These are phyloP conservation scores for Thielaviopsis populi DNA, from an alignment of 2,329 filamentous ascomycete species.

Conservation along the genomic window DNA sequence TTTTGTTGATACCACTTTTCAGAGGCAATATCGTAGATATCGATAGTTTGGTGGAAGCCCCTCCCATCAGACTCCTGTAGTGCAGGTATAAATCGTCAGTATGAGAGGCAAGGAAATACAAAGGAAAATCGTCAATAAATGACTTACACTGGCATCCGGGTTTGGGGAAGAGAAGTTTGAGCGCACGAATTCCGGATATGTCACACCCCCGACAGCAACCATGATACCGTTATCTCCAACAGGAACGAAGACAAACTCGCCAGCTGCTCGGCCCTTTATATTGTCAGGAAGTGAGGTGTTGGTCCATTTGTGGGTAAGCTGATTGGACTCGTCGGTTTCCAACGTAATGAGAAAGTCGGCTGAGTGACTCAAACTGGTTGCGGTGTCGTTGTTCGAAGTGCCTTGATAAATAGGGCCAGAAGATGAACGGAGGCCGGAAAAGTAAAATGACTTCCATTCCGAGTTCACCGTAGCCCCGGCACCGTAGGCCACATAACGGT, in stretches of 20 bases:
- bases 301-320: constrained; percentile 37
- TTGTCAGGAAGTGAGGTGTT: constrained; percentile 38
- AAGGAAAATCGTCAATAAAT: background rate
- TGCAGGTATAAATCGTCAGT: background rate
- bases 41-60: constrained; percentile 54
- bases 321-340: constrained; percentile 41
- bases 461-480: constrained; percentile 50
- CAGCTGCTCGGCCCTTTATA: constrained; percentile 42
- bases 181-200: constrained; percentile 32
- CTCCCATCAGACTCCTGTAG: constrained; percentile 40
- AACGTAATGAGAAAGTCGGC: constrained; percentile 40
- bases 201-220: constrained; percentile 62
- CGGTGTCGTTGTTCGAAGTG: constrained; percentile 19
- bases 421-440: constrained; percentile 44
- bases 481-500: constrained; percentile 49
- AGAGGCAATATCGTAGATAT: constrained; percentile 60
- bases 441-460: constrained; percentile 58
- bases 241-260: constrained; percentile 60
- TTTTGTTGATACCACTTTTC: constrained; percentile 54
- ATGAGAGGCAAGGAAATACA: background rate
- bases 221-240: constrained; percentile 63
- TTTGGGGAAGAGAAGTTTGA: constrained; percentile 26
- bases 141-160: background rate
- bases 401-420: constrained; percentile 34
- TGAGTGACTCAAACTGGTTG: constrained; percentile 21